Evolutionary conservation across 2,329 filamentous ascomycete genomes (phyloP), one percentile per base, ranked within the genome.

Genomic region (Metarhizium guizhouense): DNA sequence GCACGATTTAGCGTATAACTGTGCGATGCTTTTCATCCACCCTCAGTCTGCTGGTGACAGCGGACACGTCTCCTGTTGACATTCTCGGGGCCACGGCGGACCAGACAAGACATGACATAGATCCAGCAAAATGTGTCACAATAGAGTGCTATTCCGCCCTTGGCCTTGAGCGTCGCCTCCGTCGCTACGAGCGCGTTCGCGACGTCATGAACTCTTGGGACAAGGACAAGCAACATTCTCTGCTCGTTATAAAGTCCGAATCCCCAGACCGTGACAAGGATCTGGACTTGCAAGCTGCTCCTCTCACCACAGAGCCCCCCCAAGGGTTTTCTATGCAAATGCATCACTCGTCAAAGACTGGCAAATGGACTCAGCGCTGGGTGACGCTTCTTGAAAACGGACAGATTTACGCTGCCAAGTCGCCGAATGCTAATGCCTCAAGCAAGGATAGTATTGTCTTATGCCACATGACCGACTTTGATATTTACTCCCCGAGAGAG

Each of bases 121-220:
- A 85, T 59, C 77, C 85, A 0, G 74, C 79, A 11, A 81, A 78
- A 13, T 87, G 85, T 53, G 78, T 94, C n/a, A 69, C 96, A 11
- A 71, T 91, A 18, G 93, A 97, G 69, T 83, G 80, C 20, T 96
- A 91, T 67, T 74, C 78, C 20, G 80, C 84, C 48, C 79, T 94
- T 1, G 90, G 90, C 34, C 77, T 97, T 2, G 88, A 95, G 68
- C 84, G 93, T 43, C 87, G 88, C 1, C 73, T 97, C 30, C 86
- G 93, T 45, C 85, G 84, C 43, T 96, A 96, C 67, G 93, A 97
- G 72, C 84, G 83, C 59, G 81, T 97, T 36, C 83, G 90, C 57
- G 90, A 96, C 64, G 82, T 96, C 25, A 82, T 96, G 79, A 95
- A 95, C 68, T 95, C 91, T 0, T 97, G 93, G 93, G 89, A 95